phyloP scores from a whole-genome alignment of 108 stramenopile genomes.

The Cyclotella atomus region DNA sequence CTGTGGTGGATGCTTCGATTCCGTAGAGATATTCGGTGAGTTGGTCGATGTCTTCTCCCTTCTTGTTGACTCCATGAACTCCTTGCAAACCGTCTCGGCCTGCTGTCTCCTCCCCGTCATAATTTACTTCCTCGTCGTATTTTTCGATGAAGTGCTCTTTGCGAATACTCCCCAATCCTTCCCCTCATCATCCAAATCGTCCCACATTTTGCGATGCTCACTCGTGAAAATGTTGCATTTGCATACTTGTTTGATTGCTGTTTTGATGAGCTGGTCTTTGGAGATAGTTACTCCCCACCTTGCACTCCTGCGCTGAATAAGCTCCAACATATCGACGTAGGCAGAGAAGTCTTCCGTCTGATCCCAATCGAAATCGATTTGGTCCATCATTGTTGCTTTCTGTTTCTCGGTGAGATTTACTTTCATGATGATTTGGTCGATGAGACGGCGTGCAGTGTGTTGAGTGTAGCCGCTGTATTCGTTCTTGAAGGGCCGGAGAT shows the following conservation, averaged over 20 bases:
- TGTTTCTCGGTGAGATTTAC: not conserved
- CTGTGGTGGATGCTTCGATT: not conserved
- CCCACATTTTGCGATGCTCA: not conserved
- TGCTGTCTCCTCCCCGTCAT: not conserved
- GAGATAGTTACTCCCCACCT: not conserved
- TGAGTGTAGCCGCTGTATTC: not conserved
- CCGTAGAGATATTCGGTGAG: not conserved
- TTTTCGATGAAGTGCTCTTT: constrained; percentile 2
- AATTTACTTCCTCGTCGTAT: not conserved
- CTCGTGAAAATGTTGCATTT: not conserved
- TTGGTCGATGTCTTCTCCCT: not conserved
- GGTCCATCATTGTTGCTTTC: not conserved
- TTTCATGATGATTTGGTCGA: not conserved
- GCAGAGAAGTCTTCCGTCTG: not conserved
- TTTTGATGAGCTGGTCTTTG: not conserved
- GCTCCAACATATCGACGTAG: not conserved
- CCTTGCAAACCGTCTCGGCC: not conserved
- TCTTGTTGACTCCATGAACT: not conserved
- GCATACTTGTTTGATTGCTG: not conserved
- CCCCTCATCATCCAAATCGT: not conserved
- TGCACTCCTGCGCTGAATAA: not conserved
- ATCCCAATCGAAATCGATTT: not conserved
- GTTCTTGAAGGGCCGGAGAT: not conserved
- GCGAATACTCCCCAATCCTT: not conserved
- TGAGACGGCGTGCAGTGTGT: not conserved